phyloP scores from a whole-genome alignment of 495 filamentous ascomycete genomes.

The Tuber melanosporum region DNA sequence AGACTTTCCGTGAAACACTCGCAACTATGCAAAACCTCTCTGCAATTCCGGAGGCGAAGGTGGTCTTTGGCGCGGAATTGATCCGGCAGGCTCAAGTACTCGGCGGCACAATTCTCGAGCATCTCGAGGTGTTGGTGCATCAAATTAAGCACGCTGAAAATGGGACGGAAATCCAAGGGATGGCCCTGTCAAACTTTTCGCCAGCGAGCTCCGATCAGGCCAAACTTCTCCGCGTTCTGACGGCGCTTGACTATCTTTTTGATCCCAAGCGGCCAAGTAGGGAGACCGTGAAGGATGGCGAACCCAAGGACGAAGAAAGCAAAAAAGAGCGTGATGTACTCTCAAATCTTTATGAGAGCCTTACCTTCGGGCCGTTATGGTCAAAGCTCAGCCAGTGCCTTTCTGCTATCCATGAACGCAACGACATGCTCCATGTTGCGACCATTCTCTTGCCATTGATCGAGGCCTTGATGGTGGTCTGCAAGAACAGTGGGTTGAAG shows the following conservation, averaged over 20 bases:
- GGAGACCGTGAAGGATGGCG: slow-evolving; percentile 51
- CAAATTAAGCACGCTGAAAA: slow-evolving; percentile 80
- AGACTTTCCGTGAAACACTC: slow-evolving; percentile 92
- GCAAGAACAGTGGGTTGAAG: slow-evolving; percentile 87
- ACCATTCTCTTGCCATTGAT: slow-evolving; percentile 90
- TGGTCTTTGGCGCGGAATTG: slow-evolving; percentile 84
- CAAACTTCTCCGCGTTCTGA: slow-evolving; percentile 87
- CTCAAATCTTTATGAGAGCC: slow-evolving; percentile 77
- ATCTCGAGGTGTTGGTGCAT: slow-evolving; percentile 77
- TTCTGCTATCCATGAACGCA: slow-evolving; percentile 75
- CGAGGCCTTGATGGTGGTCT: slow-evolving; percentile 96
- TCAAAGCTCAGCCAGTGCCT: slow-evolving; percentile 88
- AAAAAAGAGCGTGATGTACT: slow-evolving; percentile 72
- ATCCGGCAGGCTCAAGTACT: slow-evolving; percentile 76
- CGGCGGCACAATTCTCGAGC: slow-evolving; percentile 72
- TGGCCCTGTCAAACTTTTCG: slow-evolving; percentile 91
- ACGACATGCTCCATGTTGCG: slow-evolving; percentile 92
- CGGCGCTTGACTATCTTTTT: slow-evolving; percentile 92
- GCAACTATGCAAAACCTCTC: slow-evolving; percentile 98
- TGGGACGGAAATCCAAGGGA: slow-evolving; percentile 88
- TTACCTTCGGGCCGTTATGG: slow-evolving; percentile 86
- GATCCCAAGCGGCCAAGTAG: slow-evolving; percentile 57
- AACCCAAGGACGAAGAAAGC: slow-evolving; percentile 50
- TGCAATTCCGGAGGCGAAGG: slow-evolving; percentile 80
- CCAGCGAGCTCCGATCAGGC: slow-evolving; percentile 91